Conservation (phyloP, 2,329 filamentous ascomycete species). For the Talaromyces sp. region DNA sequence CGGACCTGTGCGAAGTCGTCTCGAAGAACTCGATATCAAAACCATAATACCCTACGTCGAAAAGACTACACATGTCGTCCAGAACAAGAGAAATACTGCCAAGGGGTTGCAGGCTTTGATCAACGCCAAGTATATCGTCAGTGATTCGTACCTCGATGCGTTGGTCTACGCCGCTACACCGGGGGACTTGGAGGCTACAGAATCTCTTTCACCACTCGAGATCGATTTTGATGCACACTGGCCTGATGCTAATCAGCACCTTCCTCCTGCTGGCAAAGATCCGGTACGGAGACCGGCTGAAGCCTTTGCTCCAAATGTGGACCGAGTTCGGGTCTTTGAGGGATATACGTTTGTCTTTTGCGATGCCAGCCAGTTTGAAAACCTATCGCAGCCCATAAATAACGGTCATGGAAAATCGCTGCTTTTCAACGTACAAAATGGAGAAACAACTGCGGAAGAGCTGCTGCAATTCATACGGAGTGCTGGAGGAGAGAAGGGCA, state of each 20-base stretch:
- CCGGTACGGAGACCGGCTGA: slow-evolving; percentile 64
- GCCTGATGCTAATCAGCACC: slow-evolving; percentile 69
- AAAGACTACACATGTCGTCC: slow-evolving; percentile 81
- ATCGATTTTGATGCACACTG: slow-evolving; percentile 74
- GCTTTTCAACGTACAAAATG: slow-evolving; percentile 58
- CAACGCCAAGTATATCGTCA: slow-evolving; percentile 74
- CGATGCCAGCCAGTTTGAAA: slow-evolving; percentile 70
- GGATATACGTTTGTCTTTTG: slow-evolving; percentile 89
- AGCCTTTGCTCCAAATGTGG: slow-evolving; percentile 68
- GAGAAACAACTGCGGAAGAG: slow-evolving; percentile 67
- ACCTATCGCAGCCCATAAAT: slow-evolving; percentile 69
- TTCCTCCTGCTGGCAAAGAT: slow-evolving; percentile 74
- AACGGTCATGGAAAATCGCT: slow-evolving; percentile 81
- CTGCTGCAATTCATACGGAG: slow-evolving; percentile 74
- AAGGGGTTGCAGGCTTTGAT: slow-evolving; percentile 84
- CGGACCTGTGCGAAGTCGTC: slow-evolving; percentile 57
- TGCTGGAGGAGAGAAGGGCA: slow-evolving; percentile 69
- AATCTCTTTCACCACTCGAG: slow-evolving; percentile 62
- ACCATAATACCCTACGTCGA: slow-evolving; percentile 69
- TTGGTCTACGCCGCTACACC: slow-evolving; percentile 60
- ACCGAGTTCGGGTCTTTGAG: slow-evolving; percentile 70
- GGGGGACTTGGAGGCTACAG: slow-evolving; percentile 49
- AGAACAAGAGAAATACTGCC: slow-evolving; percentile 84
- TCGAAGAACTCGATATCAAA: slow-evolving; percentile 89
- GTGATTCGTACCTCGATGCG: slow-evolving; percentile 68